Evolutionary conservation across 345 rosid genomes (phyloP), one percentile per base, ranked within the genome.

Genomic region (Anacardium occidentale): DNA sequence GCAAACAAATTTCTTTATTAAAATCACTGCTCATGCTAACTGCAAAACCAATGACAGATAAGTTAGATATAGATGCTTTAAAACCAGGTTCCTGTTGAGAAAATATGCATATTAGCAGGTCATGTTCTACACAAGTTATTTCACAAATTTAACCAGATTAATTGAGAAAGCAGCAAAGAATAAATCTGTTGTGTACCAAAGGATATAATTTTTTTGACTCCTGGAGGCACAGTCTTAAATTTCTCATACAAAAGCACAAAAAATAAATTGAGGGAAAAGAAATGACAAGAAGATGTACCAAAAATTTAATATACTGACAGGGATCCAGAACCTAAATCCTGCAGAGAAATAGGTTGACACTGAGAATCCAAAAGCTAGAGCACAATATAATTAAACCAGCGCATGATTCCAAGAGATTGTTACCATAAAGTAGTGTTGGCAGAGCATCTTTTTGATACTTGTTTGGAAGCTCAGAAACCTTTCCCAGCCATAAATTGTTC

Each of bases 281-380:
- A 53, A 18, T 53, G 56, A 59, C n/a, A 54, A 67, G 73, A 50
- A 74, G 56, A 5, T 61, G 34, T 88, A 94, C 97, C 97, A 87
- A 74, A 94, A 92, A 81, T 92, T 94, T 76, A 92, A 79, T 67
- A 72, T 52, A 74, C 97, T 94, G 85, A 92, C 97, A 60, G 98
- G 98, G 66, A 94, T 77, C 98, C 98, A 94, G 75, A 94, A 94
- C 75, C 96, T 89, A 67, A 94, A 88, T 58, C 98, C 98, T 94
- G 91, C 84, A 85, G 12, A 37, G 56, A 37, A 52, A 75, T 51
- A 77, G 42, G 52, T 60, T 22, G 80, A 29, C 8, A 56, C 54
- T 22, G 6, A 34, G 2, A 29, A 13, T 66, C 54, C 29, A 71
- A 14, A 65, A 22, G 42, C 24, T 32, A 17, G 24, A 42, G 10